Evolutionary conservation across 2,329 filamentous ascomycete species (phyloP).

Genomic region (Epicoccum nigrum): DNA sequence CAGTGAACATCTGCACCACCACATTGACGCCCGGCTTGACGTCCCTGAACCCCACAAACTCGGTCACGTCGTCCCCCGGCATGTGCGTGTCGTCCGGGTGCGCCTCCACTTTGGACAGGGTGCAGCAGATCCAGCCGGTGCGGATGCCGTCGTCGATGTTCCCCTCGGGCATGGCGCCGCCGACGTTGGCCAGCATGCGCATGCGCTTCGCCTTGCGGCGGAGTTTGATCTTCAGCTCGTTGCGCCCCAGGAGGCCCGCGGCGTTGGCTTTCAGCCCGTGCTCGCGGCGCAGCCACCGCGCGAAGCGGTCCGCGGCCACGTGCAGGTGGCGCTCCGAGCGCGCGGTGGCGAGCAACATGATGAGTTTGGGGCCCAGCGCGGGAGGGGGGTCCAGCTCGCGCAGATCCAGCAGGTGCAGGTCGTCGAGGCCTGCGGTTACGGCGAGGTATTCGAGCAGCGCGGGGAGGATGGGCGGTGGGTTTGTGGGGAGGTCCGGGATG

Average conservation of each 20-base stretch:
- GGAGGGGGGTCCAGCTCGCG: conserved; percentile 84
- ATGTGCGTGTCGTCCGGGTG: conserved; percentile 48
- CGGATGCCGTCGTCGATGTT: conserved; percentile 82
- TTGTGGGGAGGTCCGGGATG: conserved; percentile 68
- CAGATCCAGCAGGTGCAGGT: conserved; percentile 80
- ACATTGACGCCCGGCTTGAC: conserved; percentile 63
- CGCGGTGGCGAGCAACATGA: conserved; percentile 93
- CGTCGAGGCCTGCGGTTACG: conserved; percentile 84
- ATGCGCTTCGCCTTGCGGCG: conserved; percentile 80
- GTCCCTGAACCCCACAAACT: conserved; percentile 79
- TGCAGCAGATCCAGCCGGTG: conserved; percentile 96
- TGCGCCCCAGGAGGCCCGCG: conserved; percentile 86
- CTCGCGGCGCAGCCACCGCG: conserved; percentile 79
- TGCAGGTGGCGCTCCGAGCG: conserved; percentile 93
- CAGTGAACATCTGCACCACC: conserved; percentile 74
- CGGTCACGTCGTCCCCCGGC: conserved; percentile 49
- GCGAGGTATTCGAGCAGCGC: conserved; percentile 79
- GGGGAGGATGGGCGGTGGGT: conserved; percentile 73
- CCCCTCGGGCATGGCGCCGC: conserved; percentile 59
- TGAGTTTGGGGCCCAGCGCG: conserved; percentile 82
- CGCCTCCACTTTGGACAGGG: conserved; percentile 74
- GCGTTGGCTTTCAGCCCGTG: conserved; percentile 77
- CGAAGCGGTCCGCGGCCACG: conserved; percentile 86
- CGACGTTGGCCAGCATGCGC: conserved; percentile 76
- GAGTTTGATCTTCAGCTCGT: conserved; percentile 88